phyloP scores from a whole-genome alignment of 1,284 basidiomycete species.

The Sanghuangporus weigelae region DNA sequence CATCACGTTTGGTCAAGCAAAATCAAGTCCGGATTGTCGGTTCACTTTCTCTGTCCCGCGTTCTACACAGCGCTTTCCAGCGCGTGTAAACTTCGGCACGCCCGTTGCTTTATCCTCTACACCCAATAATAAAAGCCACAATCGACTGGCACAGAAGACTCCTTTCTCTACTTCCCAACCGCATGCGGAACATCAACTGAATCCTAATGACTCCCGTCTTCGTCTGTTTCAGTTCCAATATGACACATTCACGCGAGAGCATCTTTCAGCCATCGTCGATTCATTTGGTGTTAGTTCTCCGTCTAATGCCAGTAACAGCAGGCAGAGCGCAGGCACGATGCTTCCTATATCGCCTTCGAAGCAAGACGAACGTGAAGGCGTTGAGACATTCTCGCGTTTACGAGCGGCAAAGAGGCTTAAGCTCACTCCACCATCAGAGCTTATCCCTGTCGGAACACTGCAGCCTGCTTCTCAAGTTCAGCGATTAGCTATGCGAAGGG shows the following conservation, averaged over 20 bases:
- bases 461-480: conserved; percentile 27
- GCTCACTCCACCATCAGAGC: conserved; percentile 56
- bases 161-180: conserved; percentile 35
- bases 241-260: conserved; percentile 89
- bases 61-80: conserved; percentile 22
- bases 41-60: conserved; percentile 74
- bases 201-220: conserved; percentile 62
- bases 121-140: neutral
- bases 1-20: conserved; percentile 27
- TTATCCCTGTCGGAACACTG: conserved; percentile 33
- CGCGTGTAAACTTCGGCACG: conserved; percentile 28
- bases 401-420: conserved; percentile 74
- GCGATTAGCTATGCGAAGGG: conserved; percentile 44
- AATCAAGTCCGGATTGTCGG: conserved; percentile 41
- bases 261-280: conserved; percentile 87
- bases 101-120: conserved; percentile 26
- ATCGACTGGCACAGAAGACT: conserved; percentile 43
- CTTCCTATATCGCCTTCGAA: conserved; percentile 33
- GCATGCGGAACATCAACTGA: conserved; percentile 25
- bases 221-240: conserved; percentile 89
- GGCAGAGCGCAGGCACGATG: conserved; percentile 37
- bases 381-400: conserved; percentile 41
- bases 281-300: conserved; percentile 79
- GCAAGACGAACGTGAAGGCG: conserved; percentile 9
- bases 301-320: conserved; percentile 40